Base-by-base conservation (phyloP, 257 asterid genomes). In the Paulownia fortunei region DNA sequence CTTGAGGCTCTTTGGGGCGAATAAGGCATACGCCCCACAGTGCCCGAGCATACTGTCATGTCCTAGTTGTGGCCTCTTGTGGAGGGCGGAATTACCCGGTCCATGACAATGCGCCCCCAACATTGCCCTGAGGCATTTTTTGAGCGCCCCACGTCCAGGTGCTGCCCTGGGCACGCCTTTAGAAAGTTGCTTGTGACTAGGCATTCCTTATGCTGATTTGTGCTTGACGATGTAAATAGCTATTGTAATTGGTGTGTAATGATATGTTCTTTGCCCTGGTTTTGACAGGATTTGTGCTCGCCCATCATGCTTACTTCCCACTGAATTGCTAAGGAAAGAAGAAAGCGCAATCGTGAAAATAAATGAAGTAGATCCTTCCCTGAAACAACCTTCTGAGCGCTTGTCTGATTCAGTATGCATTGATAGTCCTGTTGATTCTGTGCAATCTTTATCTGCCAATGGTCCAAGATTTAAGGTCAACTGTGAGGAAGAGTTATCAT, bases 221-320 rank as follows among this genome's bases (percentile, higher is more conserved):
- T 30, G 73, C 52, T 42, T 18, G 13, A 62, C 41, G 13, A 19
- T 70, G 49, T 37, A 39, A 69, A 23, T 51, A 1, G 30, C 30
- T 54, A 52, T 42, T 34, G 32, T 24, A 69, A 62, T 66, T 77
- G 67, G 58, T 32, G 32, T 30, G 49, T 24, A 44, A 10, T 59
- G 19, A 11, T 69, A 15, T 6, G 69, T 30, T 54, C 34, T 79
- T 56, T 61, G n/a, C 6, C 62, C 30, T 68, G 67, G 55, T 49
- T 81, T 73, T 76, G 52, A 76, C 89, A 92, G 98, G 94, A 79
- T 84, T 19, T 60, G 69, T 82, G 89, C 89, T 66, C 89, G 96
- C 52, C 87, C 91, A 13, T 83, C 94, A 16, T 87, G 89, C 80
- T 83, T 94, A 56, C 90, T 88, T 82, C 88, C 94, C 30, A 55